These are phyloP conservation scores for Parmales sp. DNA, from an alignment of 108 stramenopile species.

Conservation along the genomic window DNA sequence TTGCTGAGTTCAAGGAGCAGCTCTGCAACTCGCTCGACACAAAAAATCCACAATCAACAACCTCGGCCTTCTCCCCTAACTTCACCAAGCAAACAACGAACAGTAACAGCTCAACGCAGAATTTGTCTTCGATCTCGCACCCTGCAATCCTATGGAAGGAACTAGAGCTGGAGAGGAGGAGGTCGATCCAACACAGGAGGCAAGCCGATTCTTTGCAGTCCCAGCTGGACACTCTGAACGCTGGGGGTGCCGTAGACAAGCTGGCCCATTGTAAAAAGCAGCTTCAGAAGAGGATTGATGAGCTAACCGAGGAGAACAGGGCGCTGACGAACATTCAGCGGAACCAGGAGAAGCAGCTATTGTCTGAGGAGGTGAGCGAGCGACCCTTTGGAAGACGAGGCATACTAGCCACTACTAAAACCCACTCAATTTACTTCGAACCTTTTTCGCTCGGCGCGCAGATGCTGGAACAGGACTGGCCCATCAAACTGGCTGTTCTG, in stretches of 20 bases:
- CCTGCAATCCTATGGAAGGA: not conserved
- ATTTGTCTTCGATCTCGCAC: not conserved
- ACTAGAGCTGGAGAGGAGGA: not conserved
- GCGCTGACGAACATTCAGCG: not conserved
- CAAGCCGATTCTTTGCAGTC: not conserved
- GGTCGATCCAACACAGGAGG: not conserved
- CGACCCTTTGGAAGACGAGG: too few relatives aligned
- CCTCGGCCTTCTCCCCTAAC: too few relatives aligned
- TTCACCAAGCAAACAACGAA: too few relatives aligned
- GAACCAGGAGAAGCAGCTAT: not conserved
- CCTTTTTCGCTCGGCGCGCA: too few relatives aligned
- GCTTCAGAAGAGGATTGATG: too few relatives aligned
- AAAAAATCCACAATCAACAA: too few relatives aligned
- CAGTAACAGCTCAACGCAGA: too few relatives aligned
- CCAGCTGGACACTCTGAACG: not conserved
- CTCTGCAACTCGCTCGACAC: too few relatives aligned
- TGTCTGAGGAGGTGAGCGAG: not conserved
- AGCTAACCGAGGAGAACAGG: not conserved
- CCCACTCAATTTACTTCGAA: too few relatives aligned
- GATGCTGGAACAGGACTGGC: not conserved
- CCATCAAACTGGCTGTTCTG: not conserved
- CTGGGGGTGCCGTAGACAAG: not conserved
- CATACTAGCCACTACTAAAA: too few relatives aligned
- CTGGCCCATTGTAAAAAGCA: too few relatives aligned
- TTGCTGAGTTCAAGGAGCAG: too few relatives aligned